Evolutionary conservation across 352 stramenopile species (phyloP), one percentile per base, ranked within the genome.

Genomic region (Thalassiosira mediterranea): DNA sequence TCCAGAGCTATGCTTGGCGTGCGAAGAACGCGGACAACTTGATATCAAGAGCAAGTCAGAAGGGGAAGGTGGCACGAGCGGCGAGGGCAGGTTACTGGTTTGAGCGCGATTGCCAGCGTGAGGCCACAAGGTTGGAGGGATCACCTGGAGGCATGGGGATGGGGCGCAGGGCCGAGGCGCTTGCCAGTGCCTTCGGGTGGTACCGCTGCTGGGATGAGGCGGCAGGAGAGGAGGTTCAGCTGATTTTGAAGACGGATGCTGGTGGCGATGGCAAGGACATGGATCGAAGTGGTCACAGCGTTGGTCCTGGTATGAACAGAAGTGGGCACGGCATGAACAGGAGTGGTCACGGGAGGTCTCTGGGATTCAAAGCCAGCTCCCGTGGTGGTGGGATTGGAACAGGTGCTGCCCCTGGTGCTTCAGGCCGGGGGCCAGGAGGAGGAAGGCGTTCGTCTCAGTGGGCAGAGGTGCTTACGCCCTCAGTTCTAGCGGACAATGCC

Each of bases 21-120:
- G 85, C 85, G 3, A 91, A 91, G 64, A 86, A 88, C 40, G 86
- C 83, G 0, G 85, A 93, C 60, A 91, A 93, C 76, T 76, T 90
- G 23, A 84, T 91, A 61, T 80, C 79, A 0, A 61, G 87, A 40
- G 78, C 88, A 23, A 82, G 81, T 57, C 82, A 90, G 66, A 84
- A 76, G 37, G 83, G 83, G 17, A 76, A 79, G n/a, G 83, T 93
- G 0, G 84, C 86, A 1, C 68, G 81, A 17, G 72, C 83, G 42
- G 72, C 88, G 5, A 76, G 87, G n/a, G 38, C 71, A 2, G 87
- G 76, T 42, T 93, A 93, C 67, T 90, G 81, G 83, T 90, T 90
- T 66, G 83, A 91, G 64, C 59, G 87, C 19, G 87, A 93, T 80
- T 83, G 76, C 40, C 59, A 88, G 29, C 81, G 79, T 8, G 87